Conservation (phyloP, 805 yeast species). For the Metschnikowia shivogae region DNA sequence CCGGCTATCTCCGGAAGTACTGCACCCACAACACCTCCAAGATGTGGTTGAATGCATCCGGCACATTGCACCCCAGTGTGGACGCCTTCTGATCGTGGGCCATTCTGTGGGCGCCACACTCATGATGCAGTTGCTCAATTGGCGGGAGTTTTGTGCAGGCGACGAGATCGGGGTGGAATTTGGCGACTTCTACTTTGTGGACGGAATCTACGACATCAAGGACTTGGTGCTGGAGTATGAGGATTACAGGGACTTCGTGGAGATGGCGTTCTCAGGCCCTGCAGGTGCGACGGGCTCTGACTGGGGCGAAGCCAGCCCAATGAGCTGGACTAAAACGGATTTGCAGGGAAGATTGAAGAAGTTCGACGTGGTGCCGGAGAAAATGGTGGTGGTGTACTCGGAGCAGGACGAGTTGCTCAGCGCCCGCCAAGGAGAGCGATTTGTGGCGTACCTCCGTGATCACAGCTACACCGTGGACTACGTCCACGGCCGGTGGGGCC, state of each 20-base stretch:
- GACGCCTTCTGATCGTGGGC: slow-evolving; percentile 44
- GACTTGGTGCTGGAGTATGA: slow-evolving; percentile 60
- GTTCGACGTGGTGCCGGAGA: slow-evolving; percentile 5
- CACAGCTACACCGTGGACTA: slow-evolving; percentile 9
- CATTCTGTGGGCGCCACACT: slow-evolving; percentile 82
- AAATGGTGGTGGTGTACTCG: slow-evolving; percentile 53
- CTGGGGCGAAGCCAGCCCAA: slow-evolving; percentile 24
- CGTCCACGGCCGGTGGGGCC: slow-evolving; percentile 43
- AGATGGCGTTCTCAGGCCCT: slow-evolving; percentile 46
- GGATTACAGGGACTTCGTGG: slow-evolving; percentile 50
- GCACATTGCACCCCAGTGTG: slow-evolving; percentile 19
- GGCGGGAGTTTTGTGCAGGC: slow-evolving; percentile 9
- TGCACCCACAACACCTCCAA: slow-evolving; percentile 57
- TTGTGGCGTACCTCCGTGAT: slow-evolving; percentile 32
- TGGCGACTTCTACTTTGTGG: slow-evolving; percentile 41
- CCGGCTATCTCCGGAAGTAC: slow-evolving; percentile 57
- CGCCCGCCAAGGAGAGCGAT: slow-evolving; percentile 42
- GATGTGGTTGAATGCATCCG: slow-evolving; percentile 51
- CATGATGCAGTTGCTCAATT: slow-evolving; percentile 47
- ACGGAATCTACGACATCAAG: slow-evolving; percentile 63
- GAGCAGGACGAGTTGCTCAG: slow-evolving; percentile 62
- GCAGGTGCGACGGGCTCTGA: slow-evolving; percentile 6
- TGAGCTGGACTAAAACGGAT: slow-evolving; percentile 13
- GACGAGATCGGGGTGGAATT: background rate
- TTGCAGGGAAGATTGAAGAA: background rate